Conservation (phyloP, 257 asterid genomes). For the Solanum piurae region DNA sequence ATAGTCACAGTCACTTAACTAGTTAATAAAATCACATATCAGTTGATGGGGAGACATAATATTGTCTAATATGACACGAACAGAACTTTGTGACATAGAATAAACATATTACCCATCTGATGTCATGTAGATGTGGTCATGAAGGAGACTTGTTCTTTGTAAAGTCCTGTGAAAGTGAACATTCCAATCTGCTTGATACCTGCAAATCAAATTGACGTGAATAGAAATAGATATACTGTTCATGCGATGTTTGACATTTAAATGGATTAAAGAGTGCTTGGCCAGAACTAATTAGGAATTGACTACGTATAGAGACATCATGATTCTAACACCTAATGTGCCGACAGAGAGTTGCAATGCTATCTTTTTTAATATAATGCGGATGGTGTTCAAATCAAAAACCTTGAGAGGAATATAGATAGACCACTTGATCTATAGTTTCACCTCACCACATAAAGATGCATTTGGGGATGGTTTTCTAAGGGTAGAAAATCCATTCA, state of each 20-base stretch:
- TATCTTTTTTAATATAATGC: neutral
- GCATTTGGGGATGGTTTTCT: neutral
- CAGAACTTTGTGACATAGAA: neutral
- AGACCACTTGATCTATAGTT: neutral
- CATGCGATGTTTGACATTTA: neutral
- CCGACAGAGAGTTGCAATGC: neutral
- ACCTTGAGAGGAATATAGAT: neutral
- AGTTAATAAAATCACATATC: neutral
- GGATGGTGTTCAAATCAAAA: neutral
- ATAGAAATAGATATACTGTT: neutral
- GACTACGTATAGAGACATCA: neutral
- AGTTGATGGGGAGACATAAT: neutral
- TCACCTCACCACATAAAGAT: neutral
- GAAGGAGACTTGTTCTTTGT: constrained; percentile 67
- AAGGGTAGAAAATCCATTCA: neutral
- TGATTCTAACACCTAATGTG: neutral
- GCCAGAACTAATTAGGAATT: neutral
- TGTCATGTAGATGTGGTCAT: constrained; percentile 94
- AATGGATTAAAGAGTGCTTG: neutral
- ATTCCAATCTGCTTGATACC: constrained; percentile 97
- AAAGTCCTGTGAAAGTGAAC: constrained; percentile 95
- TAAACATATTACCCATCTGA: constrained; percentile 65
- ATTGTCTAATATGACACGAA: neutral
- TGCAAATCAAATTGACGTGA: constrained; percentile 13
- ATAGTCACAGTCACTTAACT: neutral